Base-by-base conservation (phyloP, 371 early-diverging fungal species). In the Mucor saturninus region DNA sequence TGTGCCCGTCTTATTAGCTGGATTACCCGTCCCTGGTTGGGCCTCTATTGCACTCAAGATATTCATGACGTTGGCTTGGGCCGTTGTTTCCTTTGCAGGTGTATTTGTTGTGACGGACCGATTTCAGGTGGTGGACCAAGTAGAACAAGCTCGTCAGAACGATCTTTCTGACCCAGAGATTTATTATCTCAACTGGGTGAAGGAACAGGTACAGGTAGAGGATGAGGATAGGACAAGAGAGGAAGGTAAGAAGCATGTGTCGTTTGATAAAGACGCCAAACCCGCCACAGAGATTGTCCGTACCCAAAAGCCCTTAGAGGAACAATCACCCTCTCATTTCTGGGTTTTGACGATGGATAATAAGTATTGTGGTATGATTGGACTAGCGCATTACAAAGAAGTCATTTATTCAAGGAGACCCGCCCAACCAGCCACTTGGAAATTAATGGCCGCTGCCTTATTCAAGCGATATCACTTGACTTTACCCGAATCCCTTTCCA, bases 121-220 rank as follows among this genome's bases (percentile, higher is more conserved):
- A 38, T 69, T 71, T 38, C 78, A 79, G 46, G 60, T 70, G 2
- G 70, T 71, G 8, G 28, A 75, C 4, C 53, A 63, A 40, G 74
- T 82, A 3, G 78, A 77, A 32, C 59, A 74, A 14, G 78, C 54
- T 5, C 69, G 72, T 35, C 65, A 71, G 45, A 79, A 77, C 38
- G 83, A 82, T 48, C 42, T 82, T 53, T 68, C 60, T n/a, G 77
- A 82, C 48, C 80, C 80, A 2, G 78, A 79, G 32, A 62, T 64
- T n/a, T 74, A 76, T 26, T 82, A 82, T 63, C 51, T 82, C 15
- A 72, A 75, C 38, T 73, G 71, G 74, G 56, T 37, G 29, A 77
- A 77, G 31, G 59, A 68, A 58, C 69, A 73, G 29, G 62, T 69
- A 5, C 59, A 65, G n/a, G 52, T 64, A 6, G 14, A 53, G 6